Conservation (phyloP, 129 eudicot genomes). For the Flaveria sonorensis region DNA sequence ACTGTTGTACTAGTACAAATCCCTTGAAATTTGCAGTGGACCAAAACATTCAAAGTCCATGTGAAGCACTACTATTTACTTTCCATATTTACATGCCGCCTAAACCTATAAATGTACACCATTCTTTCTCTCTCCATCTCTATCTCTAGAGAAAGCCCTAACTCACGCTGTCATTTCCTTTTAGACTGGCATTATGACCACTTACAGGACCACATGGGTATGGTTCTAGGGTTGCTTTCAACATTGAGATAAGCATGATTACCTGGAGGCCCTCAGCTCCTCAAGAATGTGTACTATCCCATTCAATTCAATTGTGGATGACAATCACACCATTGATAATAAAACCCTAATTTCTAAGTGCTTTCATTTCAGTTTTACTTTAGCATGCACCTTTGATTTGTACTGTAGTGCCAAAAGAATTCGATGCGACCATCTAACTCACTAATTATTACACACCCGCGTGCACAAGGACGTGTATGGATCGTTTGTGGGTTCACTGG, state of each 20-base stretch:
- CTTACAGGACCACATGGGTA: conserved; percentile 18
- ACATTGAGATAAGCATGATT: conserved; percentile 14
- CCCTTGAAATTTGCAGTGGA: neutral
- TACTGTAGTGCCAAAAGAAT: too few relatives aligned
- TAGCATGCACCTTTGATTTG: too few relatives aligned
- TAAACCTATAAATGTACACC: conserved; percentile 19
- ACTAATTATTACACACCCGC: too few relatives aligned
- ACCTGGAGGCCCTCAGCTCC: neutral
- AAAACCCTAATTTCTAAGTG: conserved; percentile 24
- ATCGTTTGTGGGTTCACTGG: too few relatives aligned
- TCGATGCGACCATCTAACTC: too few relatives aligned
- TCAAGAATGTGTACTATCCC: conserved; percentile 28
- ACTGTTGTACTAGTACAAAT: neutral
- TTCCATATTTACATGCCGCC: conserved; percentile 20
- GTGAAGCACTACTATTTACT: conserved; percentile 13
- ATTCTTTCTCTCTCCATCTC: conserved; percentile 11
- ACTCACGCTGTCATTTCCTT: conserved; percentile 18
- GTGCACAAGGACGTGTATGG: too few relatives aligned
- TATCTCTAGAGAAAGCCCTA: conserved; percentile 13
- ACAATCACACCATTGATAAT: conserved; percentile 27
- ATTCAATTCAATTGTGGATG: conserved; percentile 33
- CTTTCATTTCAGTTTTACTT: too few relatives aligned
- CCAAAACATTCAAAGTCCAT: conserved; percentile 13
- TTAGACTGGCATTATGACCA: conserved; percentile 7
- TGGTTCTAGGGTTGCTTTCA: conserved; percentile 14